phyloP scores from a whole-genome alignment of 768 basidiomycete species.

The Leccinum longicurvipes region DNA sequence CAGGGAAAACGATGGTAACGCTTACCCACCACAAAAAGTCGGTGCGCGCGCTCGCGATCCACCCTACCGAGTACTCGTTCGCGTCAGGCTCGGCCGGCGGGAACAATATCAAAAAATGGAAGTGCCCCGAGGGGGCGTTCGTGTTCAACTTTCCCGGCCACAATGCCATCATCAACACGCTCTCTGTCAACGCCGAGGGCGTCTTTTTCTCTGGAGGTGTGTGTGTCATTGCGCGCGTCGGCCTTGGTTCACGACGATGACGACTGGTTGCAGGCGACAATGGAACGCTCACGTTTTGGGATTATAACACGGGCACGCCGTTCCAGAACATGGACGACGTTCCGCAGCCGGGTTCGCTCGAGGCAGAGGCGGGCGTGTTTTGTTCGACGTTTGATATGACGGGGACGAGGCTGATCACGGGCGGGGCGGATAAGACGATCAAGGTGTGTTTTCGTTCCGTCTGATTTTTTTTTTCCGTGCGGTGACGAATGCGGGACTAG shows the following conservation, averaged over 20 bases:
- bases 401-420: conserved; percentile 71
- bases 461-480: not conserved
- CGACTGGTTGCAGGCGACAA: conserved; percentile 68
- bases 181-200: conserved; percentile 91
- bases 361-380: conserved; percentile 95
- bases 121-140: conserved; percentile 93
- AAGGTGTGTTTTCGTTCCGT: conserved; percentile 50
- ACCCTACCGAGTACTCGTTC: conserved; percentile 96
- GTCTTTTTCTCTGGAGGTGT: conserved; percentile 95
- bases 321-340: conserved; percentile 94
- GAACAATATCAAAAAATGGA: conserved; percentile 99
- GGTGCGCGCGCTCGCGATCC: conserved; percentile 89
- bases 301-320: conserved; percentile 89
- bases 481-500: conserved; percentile 25
- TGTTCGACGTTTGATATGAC: conserved; percentile 86
- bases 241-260: too few species aligned
- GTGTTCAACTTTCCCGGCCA: conserved; percentile 97
- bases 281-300: conserved; percentile 89
- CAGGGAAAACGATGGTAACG: conserved; percentile 95
- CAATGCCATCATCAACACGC: conserved; percentile 95
- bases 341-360: conserved; percentile 95
- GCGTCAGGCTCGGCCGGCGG: conserved; percentile 96
- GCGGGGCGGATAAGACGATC: conserved; percentile 98
- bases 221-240: conserved; percentile 29
- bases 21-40: conserved; percentile 99